Base-by-base conservation (phyloP, 805 yeast genomes). In the Candida boidinii region DNA sequence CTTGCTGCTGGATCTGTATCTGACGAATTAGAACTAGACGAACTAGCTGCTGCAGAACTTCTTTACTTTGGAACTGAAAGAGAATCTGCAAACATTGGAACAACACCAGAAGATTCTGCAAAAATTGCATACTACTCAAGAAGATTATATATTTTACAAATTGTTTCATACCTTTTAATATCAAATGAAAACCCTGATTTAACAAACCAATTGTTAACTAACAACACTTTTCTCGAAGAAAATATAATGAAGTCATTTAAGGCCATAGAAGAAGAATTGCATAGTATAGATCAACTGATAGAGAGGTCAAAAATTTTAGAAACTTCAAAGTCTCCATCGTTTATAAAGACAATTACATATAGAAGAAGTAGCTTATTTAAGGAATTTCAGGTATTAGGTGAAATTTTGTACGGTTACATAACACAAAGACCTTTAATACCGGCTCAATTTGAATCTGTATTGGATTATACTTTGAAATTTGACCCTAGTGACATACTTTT, bases 1-100 rank as follows among this genome's bases (percentile, higher is more conserved):
- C 66, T 74, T 33, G 64, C 70, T 4, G 69, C 86, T 1, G 62
- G 76, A 4, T 62, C 64, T 17, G 48, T 81, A 13, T 61, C 88
- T 0, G 83, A 76, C 41, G 76, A 75, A 24, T 63, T 90, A 33
- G 64, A 82, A 31, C 60, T 90, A 32, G 94, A 90, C 54, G 96
- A 90, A 51, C 33, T 82, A 19, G 63, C 71, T 3, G 70, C 84
- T 2, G 92, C 94, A 1, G 83, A 86, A 48, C 49, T 84, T 18
- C 63, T 88, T 3, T 69, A 60, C 31, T 52, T 56, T 38, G 69
- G 86, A 4, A 51, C 52, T 17, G 59, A 45, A 33, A 53, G 46
- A 38, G 56, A 48, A 45, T 30, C 38, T 7, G 34, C 39, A 6
- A 58, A 58, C 9, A 60, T 70, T 17, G 80, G 81, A 1, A 59